Evolutionary conservation across 164 flowering plant species (phyloP).

Genomic region (Sextonia rubra): DNA sequence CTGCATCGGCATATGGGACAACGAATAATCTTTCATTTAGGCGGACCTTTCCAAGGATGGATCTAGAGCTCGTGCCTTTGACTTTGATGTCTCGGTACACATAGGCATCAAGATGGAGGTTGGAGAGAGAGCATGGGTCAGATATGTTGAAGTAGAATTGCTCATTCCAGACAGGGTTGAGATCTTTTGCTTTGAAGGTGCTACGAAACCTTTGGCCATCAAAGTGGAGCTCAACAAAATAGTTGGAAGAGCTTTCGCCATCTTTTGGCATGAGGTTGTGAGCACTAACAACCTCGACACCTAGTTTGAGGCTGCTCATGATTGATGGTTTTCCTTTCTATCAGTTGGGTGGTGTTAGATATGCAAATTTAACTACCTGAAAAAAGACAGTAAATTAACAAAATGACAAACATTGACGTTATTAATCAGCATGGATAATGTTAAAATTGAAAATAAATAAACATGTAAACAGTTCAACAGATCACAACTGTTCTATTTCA

Average conservation of each 20-base stretch:
- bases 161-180: slow-evolving; percentile 93
- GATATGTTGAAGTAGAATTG: slow-evolving; percentile 79
- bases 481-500: too few relatives aligned
- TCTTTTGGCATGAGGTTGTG: slow-evolving; percentile 86
- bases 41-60: slow-evolving; percentile 74
- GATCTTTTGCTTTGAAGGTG: slow-evolving; percentile 77
- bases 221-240: slow-evolving; percentile 74
- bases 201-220: slow-evolving; percentile 76
- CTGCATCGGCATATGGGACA: slow-evolving; percentile 71
- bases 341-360: background rate
- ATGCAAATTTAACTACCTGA: slow-evolving; percentile 7
- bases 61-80: slow-evolving; percentile 39
- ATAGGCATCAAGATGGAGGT: slow-evolving; percentile 58
- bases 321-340: background rate
- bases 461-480: too few relatives aligned
- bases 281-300: slow-evolving; percentile 75
- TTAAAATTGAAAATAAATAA: too few relatives aligned
- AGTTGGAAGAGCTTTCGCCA: slow-evolving; percentile 69
- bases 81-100: slow-evolving; percentile 35
- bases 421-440: too few relatives aligned
- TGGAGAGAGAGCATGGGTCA: slow-evolving; percentile 57
- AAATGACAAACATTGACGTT: too few relatives aligned
- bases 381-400: background rate
- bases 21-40: slow-evolving; percentile 62
- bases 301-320: slow-evolving; percentile 80